These are phyloP conservation scores for Basipetospora chlamydospora DNA, from an alignment of 2,329 filamentous ascomycete genomes.

Conservation along the genomic window DNA sequence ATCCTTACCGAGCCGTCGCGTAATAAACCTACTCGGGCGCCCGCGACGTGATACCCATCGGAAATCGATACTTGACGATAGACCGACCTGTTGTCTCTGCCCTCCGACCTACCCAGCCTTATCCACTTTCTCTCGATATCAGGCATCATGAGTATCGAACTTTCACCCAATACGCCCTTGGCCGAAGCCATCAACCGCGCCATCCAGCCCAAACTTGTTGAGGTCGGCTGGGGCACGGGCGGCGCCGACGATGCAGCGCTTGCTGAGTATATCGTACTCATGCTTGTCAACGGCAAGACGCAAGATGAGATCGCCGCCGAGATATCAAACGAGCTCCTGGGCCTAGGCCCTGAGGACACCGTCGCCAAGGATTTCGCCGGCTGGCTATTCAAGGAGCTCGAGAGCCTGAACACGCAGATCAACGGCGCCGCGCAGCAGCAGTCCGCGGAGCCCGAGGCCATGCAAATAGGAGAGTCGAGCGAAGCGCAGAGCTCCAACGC, in stretches of 20 bases:
- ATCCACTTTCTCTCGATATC: too few relatives aligned
- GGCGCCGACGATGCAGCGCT: constrained; percentile 67
- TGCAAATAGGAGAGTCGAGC: constrained; percentile 16
- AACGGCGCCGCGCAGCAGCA: constrained; percentile 27
- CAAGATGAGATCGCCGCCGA: constrained; percentile 81
- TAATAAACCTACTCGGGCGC: too few relatives aligned
- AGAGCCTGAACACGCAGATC: constrained; percentile 47
- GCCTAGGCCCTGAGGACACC: constrained; percentile 67
- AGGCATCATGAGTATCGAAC: constrained; percentile 65
- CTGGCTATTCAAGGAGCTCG: constrained; percentile 89
- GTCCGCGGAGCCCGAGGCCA: constrained; percentile 15
- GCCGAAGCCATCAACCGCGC: constrained; percentile 69
- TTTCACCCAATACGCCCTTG: constrained; percentile 65
- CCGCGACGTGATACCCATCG: too few relatives aligned
- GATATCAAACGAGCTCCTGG: constrained; percentile 74
- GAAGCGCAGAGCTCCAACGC: constrained; percentile 11
- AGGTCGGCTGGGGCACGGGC: constrained; percentile 81
- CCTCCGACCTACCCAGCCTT: too few relatives aligned
- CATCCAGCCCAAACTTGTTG: constrained; percentile 81
- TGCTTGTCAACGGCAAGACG: constrained; percentile 91
- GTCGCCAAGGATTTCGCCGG: constrained; percentile 69
- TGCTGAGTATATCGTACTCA: constrained; percentile 91
- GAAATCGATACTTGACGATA: too few relatives aligned
- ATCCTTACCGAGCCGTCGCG: too few relatives aligned
- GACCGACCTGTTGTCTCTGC: too few relatives aligned